Conservation (phyloP, 2,329 filamentous ascomycete species). For the Xenoacremonium recifei region DNA sequence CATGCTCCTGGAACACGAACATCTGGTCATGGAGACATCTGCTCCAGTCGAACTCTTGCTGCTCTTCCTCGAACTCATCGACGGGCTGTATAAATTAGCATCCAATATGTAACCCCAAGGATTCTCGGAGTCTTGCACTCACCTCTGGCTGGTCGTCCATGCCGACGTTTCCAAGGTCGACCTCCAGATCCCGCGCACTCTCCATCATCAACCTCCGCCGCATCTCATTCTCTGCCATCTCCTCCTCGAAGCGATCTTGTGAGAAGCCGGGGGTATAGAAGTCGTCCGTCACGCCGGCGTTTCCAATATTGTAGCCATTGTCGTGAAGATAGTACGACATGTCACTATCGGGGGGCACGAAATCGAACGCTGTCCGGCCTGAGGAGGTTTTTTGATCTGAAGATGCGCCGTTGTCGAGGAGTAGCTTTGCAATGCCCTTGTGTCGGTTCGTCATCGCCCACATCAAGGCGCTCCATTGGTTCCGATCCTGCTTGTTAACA, state of each 20-base stretch:
- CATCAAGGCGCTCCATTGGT: slow-evolving; percentile 97
- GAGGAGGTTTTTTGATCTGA: slow-evolving; percentile 93
- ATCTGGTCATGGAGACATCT: slow-evolving; percentile 95
- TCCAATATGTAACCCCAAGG: background rate
- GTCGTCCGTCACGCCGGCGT: slow-evolving; percentile 76
- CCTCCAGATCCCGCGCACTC: slow-evolving; percentile 93
- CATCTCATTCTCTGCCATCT: slow-evolving; percentile 95
- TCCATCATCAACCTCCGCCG: slow-evolving; percentile 99
- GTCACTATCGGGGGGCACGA: slow-evolving; percentile 91
- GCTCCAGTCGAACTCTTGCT: slow-evolving; percentile 94
- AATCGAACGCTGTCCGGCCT: slow-evolving; percentile 92
- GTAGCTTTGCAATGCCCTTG: slow-evolving; percentile 88
- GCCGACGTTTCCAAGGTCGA: slow-evolving; percentile 91
- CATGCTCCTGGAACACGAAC: slow-evolving; percentile 98
- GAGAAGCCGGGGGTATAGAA: slow-evolving; percentile 93
- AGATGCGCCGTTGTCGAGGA: slow-evolving; percentile 93
- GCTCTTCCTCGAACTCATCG: slow-evolving; percentile 83
- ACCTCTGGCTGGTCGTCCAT: slow-evolving; percentile 95
- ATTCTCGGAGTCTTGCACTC: slow-evolving; percentile 27
- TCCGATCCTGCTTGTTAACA: slow-evolving; percentile 91
- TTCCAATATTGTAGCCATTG: slow-evolving; percentile 88
- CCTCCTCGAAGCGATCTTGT: slow-evolving; percentile 93
- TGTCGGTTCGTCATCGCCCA: slow-evolving; percentile 99
- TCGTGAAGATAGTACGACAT: slow-evolving; percentile 95
- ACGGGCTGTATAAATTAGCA: slow-evolving; percentile 46